These are phyloP conservation scores for Linderniella brevidens DNA, from an alignment of 257 asterid species.

Conservation along the genomic window DNA sequence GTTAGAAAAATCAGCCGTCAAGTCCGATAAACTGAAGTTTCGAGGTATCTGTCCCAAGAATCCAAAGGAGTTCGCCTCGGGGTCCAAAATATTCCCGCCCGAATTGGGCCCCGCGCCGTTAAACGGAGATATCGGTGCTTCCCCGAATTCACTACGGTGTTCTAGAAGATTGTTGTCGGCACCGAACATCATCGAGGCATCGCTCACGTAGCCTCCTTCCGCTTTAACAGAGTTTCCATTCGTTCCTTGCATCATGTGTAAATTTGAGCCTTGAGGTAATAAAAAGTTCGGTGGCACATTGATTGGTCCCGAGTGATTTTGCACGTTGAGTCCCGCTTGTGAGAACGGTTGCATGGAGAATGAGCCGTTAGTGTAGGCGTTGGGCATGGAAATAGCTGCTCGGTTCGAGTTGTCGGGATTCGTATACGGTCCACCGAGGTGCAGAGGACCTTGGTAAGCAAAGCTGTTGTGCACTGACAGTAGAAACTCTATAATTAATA, in stretches of 20 bases:
- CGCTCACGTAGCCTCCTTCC: conserved; percentile 32
- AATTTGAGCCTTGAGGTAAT: conserved; percentile 36
- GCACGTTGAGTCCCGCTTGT: conserved; percentile 28
- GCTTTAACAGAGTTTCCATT: conserved; percentile 42
- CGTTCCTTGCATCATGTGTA: conserved; percentile 39
- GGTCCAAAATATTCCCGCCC: conserved; percentile 31
- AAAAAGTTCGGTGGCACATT: conserved; percentile 24
- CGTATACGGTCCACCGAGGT: conserved; percentile 23
- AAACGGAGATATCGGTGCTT: conserved; percentile 48
- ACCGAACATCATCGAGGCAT: conserved; percentile 30
- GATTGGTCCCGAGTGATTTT: conserved; percentile 26
- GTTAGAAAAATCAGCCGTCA: conserved; percentile 69
- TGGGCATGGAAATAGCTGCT: conserved; percentile 19
- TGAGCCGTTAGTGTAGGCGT: conserved; percentile 31
- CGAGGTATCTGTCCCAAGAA: conserved; percentile 81
- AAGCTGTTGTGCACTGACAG: conserved; percentile 34
- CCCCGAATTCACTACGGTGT: conserved; percentile 37
- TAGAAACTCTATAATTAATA: neutral
- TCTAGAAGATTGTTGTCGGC: conserved; percentile 38
- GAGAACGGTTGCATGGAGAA: conserved; percentile 29
- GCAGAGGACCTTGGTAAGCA: conserved; percentile 26
- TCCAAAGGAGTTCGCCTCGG: conserved; percentile 39
- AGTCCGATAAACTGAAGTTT: conserved; percentile 74
- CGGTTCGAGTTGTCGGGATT: conserved; percentile 44
- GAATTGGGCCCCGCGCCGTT: conserved; percentile 39